phyloP scores from a whole-genome alignment of 192 early-diverging fungal species.

The Backusella macrospora region DNA sequence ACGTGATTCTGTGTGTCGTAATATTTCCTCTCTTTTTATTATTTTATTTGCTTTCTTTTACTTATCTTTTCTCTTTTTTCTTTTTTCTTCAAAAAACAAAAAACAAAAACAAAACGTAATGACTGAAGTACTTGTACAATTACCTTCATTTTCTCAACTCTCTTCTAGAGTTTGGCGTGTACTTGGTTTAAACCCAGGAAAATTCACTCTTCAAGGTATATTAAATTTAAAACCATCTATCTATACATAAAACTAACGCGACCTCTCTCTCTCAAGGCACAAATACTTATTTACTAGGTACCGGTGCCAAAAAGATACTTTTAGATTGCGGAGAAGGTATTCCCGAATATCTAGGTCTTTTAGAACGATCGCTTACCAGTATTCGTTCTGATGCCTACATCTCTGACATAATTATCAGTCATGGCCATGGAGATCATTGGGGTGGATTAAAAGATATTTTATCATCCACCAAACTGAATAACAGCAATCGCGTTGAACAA shows the following conservation, averaged over 20 bases:
- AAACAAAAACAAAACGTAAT: constrained; percentile 14
- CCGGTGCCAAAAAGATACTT: constrained; percentile 68
- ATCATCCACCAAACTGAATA: constrained; percentile 19
- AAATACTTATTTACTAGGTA: constrained; percentile 87
- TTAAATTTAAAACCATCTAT: background rate
- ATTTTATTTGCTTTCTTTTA: background rate
- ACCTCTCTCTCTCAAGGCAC: constrained; percentile 51
- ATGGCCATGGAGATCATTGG: constrained; percentile 81
- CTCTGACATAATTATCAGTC: constrained; percentile 75
- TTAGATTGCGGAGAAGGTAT: constrained; percentile 83
- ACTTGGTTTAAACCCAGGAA: constrained; percentile 78
- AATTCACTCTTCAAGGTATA: constrained; percentile 77
- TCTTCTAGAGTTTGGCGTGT: constrained; percentile 66
- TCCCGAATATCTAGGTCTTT: constrained; percentile 62
- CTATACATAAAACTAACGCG: background rate
- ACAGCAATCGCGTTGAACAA: constrained; percentile 5
- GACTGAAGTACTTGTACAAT: constrained; percentile 53
- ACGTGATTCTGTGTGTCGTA: too few species aligned
- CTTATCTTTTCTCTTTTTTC: background rate
- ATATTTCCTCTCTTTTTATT: background rate
- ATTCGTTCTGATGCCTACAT: constrained; percentile 51
- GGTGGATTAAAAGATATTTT: constrained; percentile 63
- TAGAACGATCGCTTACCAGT: constrained; percentile 55
- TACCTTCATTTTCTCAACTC: constrained; percentile 58
- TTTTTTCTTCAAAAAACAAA: constrained; percentile 4